These are phyloP conservation scores for Lactifluus hygrophoroides DNA, from an alignment of 768 basidiomycete genomes.

Conservation along the genomic window DNA sequence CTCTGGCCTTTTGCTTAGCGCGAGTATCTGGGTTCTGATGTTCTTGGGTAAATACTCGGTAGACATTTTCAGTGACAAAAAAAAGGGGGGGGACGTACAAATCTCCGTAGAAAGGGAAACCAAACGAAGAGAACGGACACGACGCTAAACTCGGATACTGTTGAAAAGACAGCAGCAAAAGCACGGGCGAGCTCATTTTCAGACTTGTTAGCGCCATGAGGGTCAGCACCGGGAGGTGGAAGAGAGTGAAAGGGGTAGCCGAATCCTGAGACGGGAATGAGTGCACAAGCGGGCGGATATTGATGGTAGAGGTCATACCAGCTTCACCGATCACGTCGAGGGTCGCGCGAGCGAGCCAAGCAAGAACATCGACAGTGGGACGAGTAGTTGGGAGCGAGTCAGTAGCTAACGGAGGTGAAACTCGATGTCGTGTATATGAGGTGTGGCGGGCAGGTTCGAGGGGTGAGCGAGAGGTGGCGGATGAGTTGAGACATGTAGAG, in stretches of 20 bases:
- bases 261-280: slow-evolving; percentile 37
- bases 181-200: slow-evolving; percentile 47
- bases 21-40: slow-evolving; percentile 10
- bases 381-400: slow-evolving; percentile 11
- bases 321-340: slow-evolving; percentile 74
- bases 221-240: slow-evolving; percentile 28
- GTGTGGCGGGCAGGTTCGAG: slow-evolving; percentile 7
- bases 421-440: neutral
- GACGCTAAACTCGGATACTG: slow-evolving; percentile 43
- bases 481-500: neutral
- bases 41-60: neutral
- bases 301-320: slow-evolving; percentile 28
- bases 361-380: slow-evolving; percentile 45
- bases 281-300: neutral
- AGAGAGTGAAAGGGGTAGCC: slow-evolving; percentile 47
- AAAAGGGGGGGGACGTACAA: slow-evolving; percentile 37
- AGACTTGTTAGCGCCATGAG: slow-evolving; percentile 27
- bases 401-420: slow-evolving; percentile 3
- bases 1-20: slow-evolving; percentile 4
- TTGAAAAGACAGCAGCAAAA: slow-evolving; percentile 45
- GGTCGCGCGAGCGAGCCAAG: slow-evolving; percentile 59
- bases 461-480: slow-evolving; percentile 8
- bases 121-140: slow-evolving; percentile 47
- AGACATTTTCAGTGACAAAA: slow-evolving; percentile 35
- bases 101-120: slow-evolving; percentile 47